phyloP scores from a whole-genome alignment of 768 basidiomycete genomes.

The Phylloporus sp. region DNA sequence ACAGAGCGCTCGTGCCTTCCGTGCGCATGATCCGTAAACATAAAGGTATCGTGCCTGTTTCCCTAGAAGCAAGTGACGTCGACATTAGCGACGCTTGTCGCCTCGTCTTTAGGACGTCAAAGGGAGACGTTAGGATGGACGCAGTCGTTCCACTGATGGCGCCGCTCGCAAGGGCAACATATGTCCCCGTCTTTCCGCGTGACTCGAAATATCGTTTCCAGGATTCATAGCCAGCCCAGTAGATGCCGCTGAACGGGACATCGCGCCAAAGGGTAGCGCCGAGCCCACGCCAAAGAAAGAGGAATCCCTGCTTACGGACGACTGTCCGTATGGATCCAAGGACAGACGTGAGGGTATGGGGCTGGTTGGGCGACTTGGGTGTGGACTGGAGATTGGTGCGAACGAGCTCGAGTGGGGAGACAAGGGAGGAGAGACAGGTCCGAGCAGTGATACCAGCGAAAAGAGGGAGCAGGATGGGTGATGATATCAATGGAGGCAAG shows the following conservation, averaged over 20 bases:
- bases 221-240: slow-evolving; percentile 93
- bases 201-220: slow-evolving; percentile 62
- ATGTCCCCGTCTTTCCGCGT: slow-evolving; percentile 51
- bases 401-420: slow-evolving; percentile 87
- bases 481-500: slow-evolving; percentile 58
- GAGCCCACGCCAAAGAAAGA: slow-evolving; percentile 84
- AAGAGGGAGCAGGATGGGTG: slow-evolving; percentile 57
- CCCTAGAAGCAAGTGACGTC: slow-evolving; percentile 34
- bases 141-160: slow-evolving; percentile 84
- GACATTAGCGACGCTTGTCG: slow-evolving; percentile 80
- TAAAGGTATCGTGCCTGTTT: slow-evolving; percentile 56
- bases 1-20: slow-evolving; percentile 76
- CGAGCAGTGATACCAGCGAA: slow-evolving; percentile 80
- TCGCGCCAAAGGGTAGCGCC: slow-evolving; percentile 94
- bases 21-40: slow-evolving; percentile 64
- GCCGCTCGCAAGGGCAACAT: slow-evolving; percentile 83
- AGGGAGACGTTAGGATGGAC: slow-evolving; percentile 87
- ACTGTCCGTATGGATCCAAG: slow-evolving; percentile 55
- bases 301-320: slow-evolving; percentile 58
- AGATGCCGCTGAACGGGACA: slow-evolving; percentile 94
- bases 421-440: slow-evolving; percentile 67
- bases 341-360: slow-evolving; percentile 75
- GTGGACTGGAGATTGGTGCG: slow-evolving; percentile 93
- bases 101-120: slow-evolving; percentile 95
- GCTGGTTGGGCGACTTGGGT: slow-evolving; percentile 60